A percentile compares a stretch with the other conserved stretches of the same genome.
These are phyloP conservation scores for Gentiana dahurica DNA, from an alignment of 257 asterid species.

Conservation along the genomic window DNA sequence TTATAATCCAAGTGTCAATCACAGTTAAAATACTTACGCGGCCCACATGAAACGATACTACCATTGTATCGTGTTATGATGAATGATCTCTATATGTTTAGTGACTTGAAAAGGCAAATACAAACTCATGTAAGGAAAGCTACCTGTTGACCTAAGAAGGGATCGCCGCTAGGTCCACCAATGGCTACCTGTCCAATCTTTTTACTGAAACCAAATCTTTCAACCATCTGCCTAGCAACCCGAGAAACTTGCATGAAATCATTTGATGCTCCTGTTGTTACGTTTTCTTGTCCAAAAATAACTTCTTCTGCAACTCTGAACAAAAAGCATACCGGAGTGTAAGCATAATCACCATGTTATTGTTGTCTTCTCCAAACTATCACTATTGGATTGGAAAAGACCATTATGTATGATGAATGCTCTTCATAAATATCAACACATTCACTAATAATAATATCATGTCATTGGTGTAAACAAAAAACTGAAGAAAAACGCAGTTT, in stretches of 20 bases:
- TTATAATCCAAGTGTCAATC: background rate
- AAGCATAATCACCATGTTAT: background rate
- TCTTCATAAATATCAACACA: too few species aligned
- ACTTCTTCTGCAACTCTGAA: conserved; percentile 90
- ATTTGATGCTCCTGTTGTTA: conserved; percentile 99
- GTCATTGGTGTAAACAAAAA: too few species aligned
- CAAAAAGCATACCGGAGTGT: background rate
- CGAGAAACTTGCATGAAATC: conserved; percentile 98
- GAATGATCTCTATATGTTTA: too few species aligned
- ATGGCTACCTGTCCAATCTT: conserved; percentile 94
- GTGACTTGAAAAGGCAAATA: background rate
- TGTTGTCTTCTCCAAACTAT: background rate
- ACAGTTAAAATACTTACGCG: background rate
- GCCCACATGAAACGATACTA: too few species aligned
- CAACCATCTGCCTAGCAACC: conserved; percentile 98
- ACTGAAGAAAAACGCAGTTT: background rate
- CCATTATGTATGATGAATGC: too few species aligned
- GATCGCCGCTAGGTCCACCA: conserved; percentile 89
- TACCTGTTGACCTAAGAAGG: conserved; percentile 94
- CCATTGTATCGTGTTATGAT: too few species aligned
- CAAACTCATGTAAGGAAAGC: background rate
- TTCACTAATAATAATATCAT: too few species aligned
- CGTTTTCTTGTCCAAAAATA: conserved; percentile 71
- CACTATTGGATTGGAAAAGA: too few species aligned
- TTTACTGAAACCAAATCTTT: conserved; percentile 94